phyloP scores from a whole-genome alignment of 176 grass and related monocot genomes.

The Oryza officinalis region DNA sequence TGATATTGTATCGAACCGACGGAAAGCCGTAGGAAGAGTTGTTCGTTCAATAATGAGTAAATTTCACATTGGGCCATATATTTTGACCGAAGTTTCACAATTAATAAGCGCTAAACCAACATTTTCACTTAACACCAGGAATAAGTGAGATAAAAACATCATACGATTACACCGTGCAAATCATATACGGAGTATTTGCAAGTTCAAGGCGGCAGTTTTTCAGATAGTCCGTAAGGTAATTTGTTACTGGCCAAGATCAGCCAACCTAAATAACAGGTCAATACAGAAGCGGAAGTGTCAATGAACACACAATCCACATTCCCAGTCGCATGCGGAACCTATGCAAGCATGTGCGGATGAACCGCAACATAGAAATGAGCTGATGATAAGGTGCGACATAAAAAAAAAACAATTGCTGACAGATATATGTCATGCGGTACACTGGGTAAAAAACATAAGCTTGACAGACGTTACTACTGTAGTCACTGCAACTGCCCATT shows the following conservation, averaged over 20 bases:
- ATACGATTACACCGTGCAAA: not conserved
- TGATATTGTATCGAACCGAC: no score
- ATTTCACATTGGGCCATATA: no score
- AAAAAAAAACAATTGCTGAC: not conserved
- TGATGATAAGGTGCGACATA: no score
- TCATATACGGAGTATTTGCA: not conserved
- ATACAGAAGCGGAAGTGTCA: not conserved
- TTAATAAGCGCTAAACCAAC: no score
- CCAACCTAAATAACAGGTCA: not conserved
- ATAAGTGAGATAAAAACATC: no score
- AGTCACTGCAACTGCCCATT: constrained; percentile 12
- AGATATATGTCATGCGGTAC: not conserved
- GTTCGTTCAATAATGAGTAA: no score
- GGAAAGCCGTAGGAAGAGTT: no score
- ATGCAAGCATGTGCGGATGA: constrained; percentile 9
- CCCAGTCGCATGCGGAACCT: constrained; percentile 1
- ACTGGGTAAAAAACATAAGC: constrained; percentile 4
- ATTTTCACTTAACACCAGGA: no score
- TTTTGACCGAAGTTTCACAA: no score
- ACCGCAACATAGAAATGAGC: not conserved
- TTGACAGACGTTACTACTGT: not conserved
- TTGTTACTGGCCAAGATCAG: not conserved
- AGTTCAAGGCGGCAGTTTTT: not conserved
- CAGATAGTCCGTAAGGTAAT: no score
- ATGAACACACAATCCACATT: not conserved